These are phyloP conservation scores for Penicillium psychrofluorescens DNA, from an alignment of 495 filamentous ascomycete species.

Conservation along the genomic window DNA sequence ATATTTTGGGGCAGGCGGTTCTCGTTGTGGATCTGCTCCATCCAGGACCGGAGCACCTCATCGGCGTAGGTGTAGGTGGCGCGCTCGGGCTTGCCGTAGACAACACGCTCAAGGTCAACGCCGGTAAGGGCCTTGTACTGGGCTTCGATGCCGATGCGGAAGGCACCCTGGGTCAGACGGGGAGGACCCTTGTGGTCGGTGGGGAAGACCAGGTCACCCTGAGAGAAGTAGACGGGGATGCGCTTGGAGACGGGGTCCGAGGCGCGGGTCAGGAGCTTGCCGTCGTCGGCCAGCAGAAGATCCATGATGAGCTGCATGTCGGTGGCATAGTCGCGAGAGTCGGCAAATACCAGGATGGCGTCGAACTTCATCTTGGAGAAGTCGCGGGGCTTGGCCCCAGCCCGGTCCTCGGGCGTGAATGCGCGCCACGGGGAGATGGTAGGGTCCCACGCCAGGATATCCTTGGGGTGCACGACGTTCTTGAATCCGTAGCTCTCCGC, in stretches of 20 bases:
- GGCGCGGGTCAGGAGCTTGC: constrained; percentile 57
- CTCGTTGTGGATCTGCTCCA: constrained; percentile 69
- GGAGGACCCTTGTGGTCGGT: constrained; percentile 63
- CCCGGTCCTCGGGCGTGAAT: constrained; percentile 60
- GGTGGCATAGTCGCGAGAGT: constrained; percentile 76
- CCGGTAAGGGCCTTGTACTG: constrained; percentile 73
- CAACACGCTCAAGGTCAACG: constrained; percentile 69
- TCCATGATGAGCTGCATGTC: constrained; percentile 84
- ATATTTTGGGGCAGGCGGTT: constrained; percentile 62
- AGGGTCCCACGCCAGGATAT: constrained; percentile 80
- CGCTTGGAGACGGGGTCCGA: constrained; percentile 59
- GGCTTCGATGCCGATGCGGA: constrained; percentile 70
- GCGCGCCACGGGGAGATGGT: constrained; percentile 75
- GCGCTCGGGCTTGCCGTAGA: constrained; percentile 75
- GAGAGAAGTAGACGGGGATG: constrained; percentile 72
- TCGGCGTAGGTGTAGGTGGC: constrained; percentile 80
- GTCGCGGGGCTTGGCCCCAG: constrained; percentile 59
- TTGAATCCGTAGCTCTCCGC: constrained; percentile 85
- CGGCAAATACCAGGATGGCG: constrained; percentile 75
- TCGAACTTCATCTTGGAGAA: constrained; percentile 69
- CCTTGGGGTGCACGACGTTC: constrained; percentile 80
- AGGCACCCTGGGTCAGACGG: constrained; percentile 67
- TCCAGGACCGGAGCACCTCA: constrained; percentile 67
- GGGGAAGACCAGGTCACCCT: constrained; percentile 70
- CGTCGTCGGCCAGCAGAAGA: constrained; percentile 66